Conservation (phyloP, 2,329 filamentous ascomycete species). For the Salinomyces thailandicus region DNA sequence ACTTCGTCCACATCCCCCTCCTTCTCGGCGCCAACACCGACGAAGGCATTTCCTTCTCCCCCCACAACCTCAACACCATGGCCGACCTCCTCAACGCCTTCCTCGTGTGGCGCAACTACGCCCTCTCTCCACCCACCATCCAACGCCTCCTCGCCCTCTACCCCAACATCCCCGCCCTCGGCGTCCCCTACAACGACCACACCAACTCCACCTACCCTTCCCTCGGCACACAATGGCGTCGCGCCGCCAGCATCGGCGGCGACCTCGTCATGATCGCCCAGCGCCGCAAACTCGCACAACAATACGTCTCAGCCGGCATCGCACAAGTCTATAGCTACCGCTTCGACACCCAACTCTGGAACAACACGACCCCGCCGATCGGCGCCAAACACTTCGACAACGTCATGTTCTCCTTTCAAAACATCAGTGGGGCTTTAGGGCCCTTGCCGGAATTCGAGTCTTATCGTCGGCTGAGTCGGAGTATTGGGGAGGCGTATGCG, state of each 20-base stretch:
- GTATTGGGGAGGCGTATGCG: slow-evolving; percentile 11
- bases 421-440: slow-evolving; percentile 25
- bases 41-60: slow-evolving; percentile 36
- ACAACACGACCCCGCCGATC: slow-evolving; percentile 28
- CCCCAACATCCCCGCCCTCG: slow-evolving; percentile 36
- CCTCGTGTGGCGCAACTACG: slow-evolving; percentile 37
- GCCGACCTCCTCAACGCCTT: slow-evolving; percentile 35
- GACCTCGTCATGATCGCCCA: slow-evolving; percentile 41
- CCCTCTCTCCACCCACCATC: slow-evolving; percentile 36
- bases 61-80: slow-evolving; percentile 33
- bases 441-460: slow-evolving; percentile 30
- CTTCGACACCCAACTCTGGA: slow-evolving; percentile 47
- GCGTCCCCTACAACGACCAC: slow-evolving; percentile 23
- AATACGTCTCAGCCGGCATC: slow-evolving; percentile 39
- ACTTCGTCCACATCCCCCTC: slow-evolving; percentile 36
- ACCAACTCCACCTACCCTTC: slow-evolving; percentile 29
- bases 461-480: slow-evolving; percentile 25
- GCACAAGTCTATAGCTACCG: slow-evolving; percentile 48
- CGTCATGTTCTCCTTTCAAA: slow-evolving; percentile 35
- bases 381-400: slow-evolving; percentile 47
- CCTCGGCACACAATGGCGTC: slow-evolving; percentile 34
- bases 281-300: slow-evolving; percentile 43
- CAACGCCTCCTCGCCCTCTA: slow-evolving; percentile 38
- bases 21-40: slow-evolving; percentile 42
- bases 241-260: slow-evolving; percentile 40